phyloP scores from a whole-genome alignment of 2,329 filamentous ascomycete genomes.

The Arthrobotrys sphaeroides region DNA sequence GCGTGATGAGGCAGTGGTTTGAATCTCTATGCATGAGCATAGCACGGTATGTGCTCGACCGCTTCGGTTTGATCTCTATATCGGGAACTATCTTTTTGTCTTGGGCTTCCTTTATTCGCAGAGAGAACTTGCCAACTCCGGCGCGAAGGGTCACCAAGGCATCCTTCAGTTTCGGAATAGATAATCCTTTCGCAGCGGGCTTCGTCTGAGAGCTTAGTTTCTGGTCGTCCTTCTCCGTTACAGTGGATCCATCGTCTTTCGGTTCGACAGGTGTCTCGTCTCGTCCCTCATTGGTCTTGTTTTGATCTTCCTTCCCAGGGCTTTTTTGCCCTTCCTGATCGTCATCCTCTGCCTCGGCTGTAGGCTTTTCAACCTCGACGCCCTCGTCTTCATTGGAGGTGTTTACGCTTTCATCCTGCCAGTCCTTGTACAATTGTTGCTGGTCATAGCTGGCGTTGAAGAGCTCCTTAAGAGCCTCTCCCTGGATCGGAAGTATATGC shows the following conservation, averaged over 20 bases:
- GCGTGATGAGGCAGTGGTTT: conserved; percentile 45
- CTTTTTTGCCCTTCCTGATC: background rate
- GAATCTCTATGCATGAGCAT: conserved; percentile 40
- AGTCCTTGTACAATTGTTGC: conserved; percentile 17
- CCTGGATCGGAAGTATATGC: conserved; percentile 26
- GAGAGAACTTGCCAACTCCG: conserved; percentile 43
- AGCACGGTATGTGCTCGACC: conserved; percentile 37
- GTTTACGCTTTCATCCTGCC: conserved; percentile 4
- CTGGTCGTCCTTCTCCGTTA: background rate
- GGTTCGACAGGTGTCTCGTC: background rate
- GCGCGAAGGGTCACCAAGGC: conserved; percentile 24
- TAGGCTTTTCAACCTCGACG: conserved; percentile 10
- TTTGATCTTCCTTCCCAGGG: background rate
- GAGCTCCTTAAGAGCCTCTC: conserved; percentile 30
- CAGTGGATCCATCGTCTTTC: background rate
- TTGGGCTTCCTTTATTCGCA: conserved; percentile 34
- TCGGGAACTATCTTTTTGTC: conserved; percentile 32
- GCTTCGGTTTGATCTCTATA: conserved; percentile 19
- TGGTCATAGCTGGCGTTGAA: conserved; percentile 34
- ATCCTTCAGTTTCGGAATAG: conserved; percentile 23
- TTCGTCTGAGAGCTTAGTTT: background rate
- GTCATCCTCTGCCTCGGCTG: background rate
- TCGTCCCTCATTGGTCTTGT: background rate
- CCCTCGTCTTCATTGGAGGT: conserved; percentile 26
- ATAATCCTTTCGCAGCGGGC: background rate